Conservation (phyloP, 805 yeast genomes). For the Starmerella stigmatis region DNA sequence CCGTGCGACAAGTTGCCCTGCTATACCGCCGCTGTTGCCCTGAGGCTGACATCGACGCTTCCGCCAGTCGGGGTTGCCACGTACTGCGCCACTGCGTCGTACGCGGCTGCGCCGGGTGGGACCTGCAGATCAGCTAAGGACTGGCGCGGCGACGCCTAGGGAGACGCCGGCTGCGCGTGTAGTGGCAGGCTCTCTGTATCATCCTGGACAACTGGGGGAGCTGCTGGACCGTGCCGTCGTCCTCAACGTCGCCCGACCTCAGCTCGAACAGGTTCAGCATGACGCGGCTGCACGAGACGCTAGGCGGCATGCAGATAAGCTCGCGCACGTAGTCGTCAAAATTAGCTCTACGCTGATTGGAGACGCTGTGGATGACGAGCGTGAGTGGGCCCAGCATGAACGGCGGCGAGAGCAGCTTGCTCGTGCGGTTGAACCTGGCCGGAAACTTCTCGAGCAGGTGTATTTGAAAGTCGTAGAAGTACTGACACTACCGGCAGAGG, state of each 20-base stretch:
- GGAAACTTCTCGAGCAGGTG: constrained; percentile 74
- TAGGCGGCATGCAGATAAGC: constrained; percentile 59
- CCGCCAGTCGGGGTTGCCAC: neutral
- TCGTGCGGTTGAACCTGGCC: constrained; percentile 80
- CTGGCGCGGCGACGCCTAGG: neutral
- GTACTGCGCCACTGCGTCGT: neutral
- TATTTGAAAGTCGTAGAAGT: constrained; percentile 89
- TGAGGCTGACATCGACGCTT: too few species aligned
- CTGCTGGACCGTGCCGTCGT: constrained; percentile 24
- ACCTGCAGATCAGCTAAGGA: neutral
- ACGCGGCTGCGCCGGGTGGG: neutral
- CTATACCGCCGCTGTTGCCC: too few species aligned
- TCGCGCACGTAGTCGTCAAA: constrained; percentile 48
- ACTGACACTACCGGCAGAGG: constrained; percentile 84
- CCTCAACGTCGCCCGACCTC: constrained; percentile 52
- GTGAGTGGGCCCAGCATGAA: constrained; percentile 94
- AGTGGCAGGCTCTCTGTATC: neutral
- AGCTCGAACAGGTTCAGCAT: constrained; percentile 65
- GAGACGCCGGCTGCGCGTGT: neutral
- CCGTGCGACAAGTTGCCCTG: too few species aligned
- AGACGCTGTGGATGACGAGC: constrained; percentile 69
- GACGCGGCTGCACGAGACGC: constrained; percentile 58
- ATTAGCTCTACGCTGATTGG: constrained; percentile 45
- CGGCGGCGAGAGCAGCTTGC: constrained; percentile 71
- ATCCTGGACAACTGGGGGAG: constrained; percentile 26